phyloP scores from a whole-genome alignment of 164 flowering plant species.

The Kingdonia uniflora region DNA sequence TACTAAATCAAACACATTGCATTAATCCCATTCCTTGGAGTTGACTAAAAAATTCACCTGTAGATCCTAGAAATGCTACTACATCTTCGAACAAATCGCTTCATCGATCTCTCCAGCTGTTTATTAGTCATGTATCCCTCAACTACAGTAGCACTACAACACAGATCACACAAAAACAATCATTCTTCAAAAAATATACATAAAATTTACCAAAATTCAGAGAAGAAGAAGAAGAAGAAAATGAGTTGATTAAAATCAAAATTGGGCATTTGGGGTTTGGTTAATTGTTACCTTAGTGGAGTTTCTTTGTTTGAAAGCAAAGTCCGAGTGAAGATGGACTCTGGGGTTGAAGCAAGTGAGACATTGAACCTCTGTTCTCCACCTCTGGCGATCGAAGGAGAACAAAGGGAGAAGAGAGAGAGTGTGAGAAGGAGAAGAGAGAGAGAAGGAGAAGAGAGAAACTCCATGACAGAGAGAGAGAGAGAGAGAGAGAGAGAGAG shows the following conservation, averaged over 20 bases:
- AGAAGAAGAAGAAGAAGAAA: neutral
- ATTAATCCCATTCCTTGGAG: too few relatives aligned
- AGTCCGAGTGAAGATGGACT: constrained; percentile 8
- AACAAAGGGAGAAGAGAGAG: constrained; percentile 8
- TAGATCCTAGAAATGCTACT: constrained; percentile 66
- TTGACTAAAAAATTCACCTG: constrained; percentile 49
- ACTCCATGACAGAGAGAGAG: too few relatives aligned
- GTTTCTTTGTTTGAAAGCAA: constrained; percentile 4
- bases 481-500: too few relatives aligned
- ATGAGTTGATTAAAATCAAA: neutral
- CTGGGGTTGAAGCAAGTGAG: constrained; percentile 16
- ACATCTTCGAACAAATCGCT: constrained; percentile 51
- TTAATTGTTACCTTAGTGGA: constrained; percentile 20
- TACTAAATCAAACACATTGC: neutral
- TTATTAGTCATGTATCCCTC: constrained; percentile 70
- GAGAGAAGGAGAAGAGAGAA: too few relatives aligned
- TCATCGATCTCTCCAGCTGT: constrained; percentile 65
- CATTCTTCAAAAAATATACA: neutral
- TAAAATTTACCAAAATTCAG: neutral
- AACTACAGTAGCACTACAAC: constrained; percentile 34
- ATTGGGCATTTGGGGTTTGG: too few relatives aligned
- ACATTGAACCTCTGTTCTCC: constrained; percentile 10
- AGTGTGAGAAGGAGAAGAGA: constrained; percentile 12
- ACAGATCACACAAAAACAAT: neutral
- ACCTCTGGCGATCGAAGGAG: constrained; percentile 27